Percentiles rank a stretch among this genome's conserved stretches.
These are phyloP conservation scores for Aspergillus pseudonomiae DNA, from an alignment of 2,329 filamentous ascomycete genomes.

Conservation along the genomic window DNA sequence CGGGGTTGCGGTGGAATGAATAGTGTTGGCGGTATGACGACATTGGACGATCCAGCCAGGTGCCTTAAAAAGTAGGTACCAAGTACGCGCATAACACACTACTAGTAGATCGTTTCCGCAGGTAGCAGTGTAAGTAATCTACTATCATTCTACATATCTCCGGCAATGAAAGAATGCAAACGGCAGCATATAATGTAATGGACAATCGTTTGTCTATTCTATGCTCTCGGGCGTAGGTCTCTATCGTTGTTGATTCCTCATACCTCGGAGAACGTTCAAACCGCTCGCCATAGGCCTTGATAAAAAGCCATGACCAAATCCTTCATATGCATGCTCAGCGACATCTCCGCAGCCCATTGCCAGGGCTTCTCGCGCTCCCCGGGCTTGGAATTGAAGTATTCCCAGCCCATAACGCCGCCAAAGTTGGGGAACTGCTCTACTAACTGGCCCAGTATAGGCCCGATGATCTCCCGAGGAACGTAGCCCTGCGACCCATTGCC, in stretches of 20 bases:
- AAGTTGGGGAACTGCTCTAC: slow-evolving; percentile 67
- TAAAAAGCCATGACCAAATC: slow-evolving; percentile 36
- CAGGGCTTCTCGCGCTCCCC: slow-evolving; percentile 66
- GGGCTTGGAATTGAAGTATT: slow-evolving; percentile 83
- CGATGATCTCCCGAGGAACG: slow-evolving; percentile 62
- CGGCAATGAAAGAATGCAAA: neutral
- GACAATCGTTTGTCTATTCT: neutral
- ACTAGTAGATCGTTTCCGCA: too few species aligned
- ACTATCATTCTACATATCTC: neutral
- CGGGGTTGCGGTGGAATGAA: neutral
- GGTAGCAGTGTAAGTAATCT: too few species aligned
- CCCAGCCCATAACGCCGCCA: slow-evolving; percentile 92
- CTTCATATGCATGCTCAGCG: slow-evolving; percentile 51
- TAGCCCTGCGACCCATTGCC: slow-evolving; percentile 68
- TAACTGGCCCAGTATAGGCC: slow-evolving; percentile 60
- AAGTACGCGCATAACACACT: neutral
- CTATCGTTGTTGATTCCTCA: slow-evolving; percentile 30
- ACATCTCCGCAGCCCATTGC: slow-evolving; percentile 77
- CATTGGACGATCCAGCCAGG: neutral
- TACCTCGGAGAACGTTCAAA: slow-evolving; percentile 33
- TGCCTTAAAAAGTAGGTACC: too few species aligned
- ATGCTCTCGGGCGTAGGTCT: neutral
- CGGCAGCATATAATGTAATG: neutral
- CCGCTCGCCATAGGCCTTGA: slow-evolving; percentile 33
- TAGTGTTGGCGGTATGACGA: neutral